Evolutionary conservation across 2,329 filamentous ascomycete species (phyloP).

Genomic region (Botrytis sinoallii): DNA sequence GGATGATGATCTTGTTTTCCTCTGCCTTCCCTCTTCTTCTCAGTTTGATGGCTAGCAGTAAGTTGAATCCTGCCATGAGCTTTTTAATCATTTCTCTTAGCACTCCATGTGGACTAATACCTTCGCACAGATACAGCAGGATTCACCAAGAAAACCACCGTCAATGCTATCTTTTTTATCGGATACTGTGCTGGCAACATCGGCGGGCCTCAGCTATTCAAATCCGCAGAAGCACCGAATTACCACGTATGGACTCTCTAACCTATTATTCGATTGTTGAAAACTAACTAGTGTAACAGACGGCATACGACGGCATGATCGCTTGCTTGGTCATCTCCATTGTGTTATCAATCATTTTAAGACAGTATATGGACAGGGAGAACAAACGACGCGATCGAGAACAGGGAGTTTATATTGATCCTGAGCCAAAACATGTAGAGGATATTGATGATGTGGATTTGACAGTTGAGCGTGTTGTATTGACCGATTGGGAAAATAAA

Average conservation of each 20-base stretch:
- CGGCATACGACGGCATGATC: slow-evolving; percentile 16
- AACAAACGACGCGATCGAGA: slow-evolving; percentile 25
- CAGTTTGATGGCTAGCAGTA: slow-evolving; percentile 54
- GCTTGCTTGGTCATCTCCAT: slow-evolving; percentile 15
- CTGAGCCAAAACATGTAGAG: slow-evolving; percentile 18
- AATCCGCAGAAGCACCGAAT: slow-evolving; percentile 2
- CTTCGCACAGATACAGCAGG: slow-evolving; percentile 2
- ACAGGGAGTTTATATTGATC: slow-evolving; percentile 23
- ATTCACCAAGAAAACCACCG: slow-evolving; percentile 14
- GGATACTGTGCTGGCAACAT: slow-evolving; percentile 17
- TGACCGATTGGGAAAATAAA: background rate
- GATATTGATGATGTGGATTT: background rate
- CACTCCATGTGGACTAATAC: background rate
- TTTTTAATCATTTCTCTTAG: background rate
- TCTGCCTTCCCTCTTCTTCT: slow-evolving; percentile 38
- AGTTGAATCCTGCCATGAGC: background rate
- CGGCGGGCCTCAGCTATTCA: slow-evolving; percentile 14
- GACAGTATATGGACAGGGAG: slow-evolving; percentile 27
- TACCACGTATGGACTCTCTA: slow-evolving; percentile 56
- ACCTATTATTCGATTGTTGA: slow-evolving; percentile 27
- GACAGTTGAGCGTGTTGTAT: background rate
- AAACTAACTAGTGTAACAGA: slow-evolving; percentile 53
- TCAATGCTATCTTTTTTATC: slow-evolving; percentile 17
- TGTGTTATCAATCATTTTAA: slow-evolving; percentile 12
- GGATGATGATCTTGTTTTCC: slow-evolving; percentile 61